Evolutionary conservation across 208 protist genomes (phyloP), one percentile per base, ranked within the genome.

Genomic region (Acanthamoeba healyi): DNA sequence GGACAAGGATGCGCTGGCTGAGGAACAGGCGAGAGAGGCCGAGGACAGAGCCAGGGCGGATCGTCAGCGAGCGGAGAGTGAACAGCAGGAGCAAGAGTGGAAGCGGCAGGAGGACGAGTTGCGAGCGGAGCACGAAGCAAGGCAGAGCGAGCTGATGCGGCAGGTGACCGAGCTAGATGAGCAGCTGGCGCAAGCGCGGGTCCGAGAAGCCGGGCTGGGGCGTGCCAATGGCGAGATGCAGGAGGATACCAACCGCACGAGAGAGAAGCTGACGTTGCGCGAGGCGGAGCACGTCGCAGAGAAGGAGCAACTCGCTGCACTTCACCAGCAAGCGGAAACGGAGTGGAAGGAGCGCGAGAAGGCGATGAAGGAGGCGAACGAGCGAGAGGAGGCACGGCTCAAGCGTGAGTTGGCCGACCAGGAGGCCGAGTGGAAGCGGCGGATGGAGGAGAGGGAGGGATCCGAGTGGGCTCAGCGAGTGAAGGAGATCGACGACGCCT

Each of bases 341-440:
- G 29, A 26, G 58, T 17, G 58, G 58, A 7, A 2, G 29, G 29
- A 67, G 58, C 5, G 58, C 6, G 29, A 32, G 29, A n/a, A n/a
- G n/a, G n/a, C 22, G 54, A 61, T 26, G 54, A 61, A 24, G 29
- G 61, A 70, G n/a, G 61, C 19, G 61, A 7, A 24, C 19, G 61
- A 26, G 61, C 61, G 61, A 7, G 65, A 14, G 34, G 19, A 29
- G n/a, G 15, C 54, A 17, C n/a, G 6, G 34, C 65, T 38, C 32
- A 29, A 17, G 65, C n/a, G 34, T 2, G 65, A 29, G n/a, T 9
- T 74, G 34, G 65, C 38, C n/a, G 65, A 74, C 5, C n/a, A 38
- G 36, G 72, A 82, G 42, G 42, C 40, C 34, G 72, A 82, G 40
- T 82, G 72, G 72, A 82, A 82, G 42, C 72, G 72, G 12, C 34